Evolutionary conservation across 1,139 yeast genomes (phyloP), one percentile per base, ranked within the genome.

Genomic region (Barnettozyma hawaiiensis): DNA sequence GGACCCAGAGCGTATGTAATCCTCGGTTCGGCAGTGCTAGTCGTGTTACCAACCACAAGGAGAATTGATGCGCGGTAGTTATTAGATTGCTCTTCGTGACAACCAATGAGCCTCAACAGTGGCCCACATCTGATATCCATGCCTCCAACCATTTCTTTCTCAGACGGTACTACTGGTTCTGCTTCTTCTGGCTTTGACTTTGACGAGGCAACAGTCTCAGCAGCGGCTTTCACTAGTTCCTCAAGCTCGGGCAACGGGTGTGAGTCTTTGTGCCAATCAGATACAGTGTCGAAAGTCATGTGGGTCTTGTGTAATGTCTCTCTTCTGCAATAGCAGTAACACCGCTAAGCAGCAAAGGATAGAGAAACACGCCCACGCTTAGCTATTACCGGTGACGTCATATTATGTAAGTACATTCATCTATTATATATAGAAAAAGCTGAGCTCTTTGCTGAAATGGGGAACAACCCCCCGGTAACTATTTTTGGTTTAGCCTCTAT

Each of bases 71-170:
- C 96, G 33, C 86, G 64, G 66, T 86, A 87, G 44, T 71, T 66
- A 35, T 61, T 52, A 9, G 64, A 45, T 1, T 67, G 66, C 23
- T 72, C 61, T 50, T 72, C 75, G 31, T 73, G 67, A 48, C 82
- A 75, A 5, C 85, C 89, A 45, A 77, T 66, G 43, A 82, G 73
- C 47, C 92, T 69, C 45, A 89, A 64, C 29, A 81, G 67, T 0
- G 97, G 97, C 1, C 97, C 97, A 59, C 92, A 83, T 48, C 71
- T 67, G 39, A 81, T 69, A 41, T 75, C 70, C n/a, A 76, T 55
- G 0, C 64, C 58, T n/a, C 44, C 50, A 26, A 42, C 48, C 0
- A 71, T 70, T 9, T 44, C 45, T 4, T 14, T 35, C 12, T n/a
- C n/a, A n/a, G n/a, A n/a, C n/a, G n/a, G n/a, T n/a, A n/a, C n/a